These are phyloP conservation scores for Nicotiana tabacum DNA, from an alignment of 257 asterid species.

Conservation along the genomic window DNA sequence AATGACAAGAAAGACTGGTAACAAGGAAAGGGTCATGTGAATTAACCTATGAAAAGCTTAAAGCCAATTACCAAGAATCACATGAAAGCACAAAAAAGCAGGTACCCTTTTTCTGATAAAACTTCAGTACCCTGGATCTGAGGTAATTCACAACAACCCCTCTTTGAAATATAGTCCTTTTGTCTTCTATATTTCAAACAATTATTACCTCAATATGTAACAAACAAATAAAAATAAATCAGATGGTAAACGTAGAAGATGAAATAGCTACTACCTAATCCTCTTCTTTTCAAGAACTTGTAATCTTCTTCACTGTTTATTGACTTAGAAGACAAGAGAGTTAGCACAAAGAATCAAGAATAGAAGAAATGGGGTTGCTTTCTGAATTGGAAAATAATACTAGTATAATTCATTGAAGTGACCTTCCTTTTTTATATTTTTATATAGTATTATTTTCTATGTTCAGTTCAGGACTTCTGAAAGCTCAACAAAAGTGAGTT, in stretches of 20 bases:
- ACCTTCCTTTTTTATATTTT: neutral
- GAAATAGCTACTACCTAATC: conserved; percentile 19
- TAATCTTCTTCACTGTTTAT: neutral
- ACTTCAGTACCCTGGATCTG: conserved; percentile 80
- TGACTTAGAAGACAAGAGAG: neutral
- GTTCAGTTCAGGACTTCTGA: neutral
- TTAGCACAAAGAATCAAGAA: conserved; percentile 10
- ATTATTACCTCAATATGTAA: neutral
- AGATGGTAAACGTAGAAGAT: neutral
- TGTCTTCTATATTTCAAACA: neutral
- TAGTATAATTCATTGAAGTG: neutral
- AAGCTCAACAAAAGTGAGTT: no score
- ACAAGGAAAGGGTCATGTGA: conserved; percentile 44
- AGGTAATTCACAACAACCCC: conserved; percentile 50
- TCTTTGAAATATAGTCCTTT: conserved; percentile 1
- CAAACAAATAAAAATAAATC: neutral
- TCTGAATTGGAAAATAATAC: neutral
- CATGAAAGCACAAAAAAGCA: conserved; percentile 56
- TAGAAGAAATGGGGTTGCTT: neutral
- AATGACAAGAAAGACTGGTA: conserved; percentile 20
- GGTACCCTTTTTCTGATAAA: conserved; percentile 29
- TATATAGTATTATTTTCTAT: neutral
- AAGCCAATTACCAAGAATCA: conserved; percentile 49
- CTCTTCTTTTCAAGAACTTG: conserved; percentile 18
- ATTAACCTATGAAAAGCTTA: conserved; percentile 28